Percentiles rank a stretch among this genome's conserved stretches.
phyloP scores from a whole-genome alignment of 257 asterid species.

The Gentiana straminea region DNA sequence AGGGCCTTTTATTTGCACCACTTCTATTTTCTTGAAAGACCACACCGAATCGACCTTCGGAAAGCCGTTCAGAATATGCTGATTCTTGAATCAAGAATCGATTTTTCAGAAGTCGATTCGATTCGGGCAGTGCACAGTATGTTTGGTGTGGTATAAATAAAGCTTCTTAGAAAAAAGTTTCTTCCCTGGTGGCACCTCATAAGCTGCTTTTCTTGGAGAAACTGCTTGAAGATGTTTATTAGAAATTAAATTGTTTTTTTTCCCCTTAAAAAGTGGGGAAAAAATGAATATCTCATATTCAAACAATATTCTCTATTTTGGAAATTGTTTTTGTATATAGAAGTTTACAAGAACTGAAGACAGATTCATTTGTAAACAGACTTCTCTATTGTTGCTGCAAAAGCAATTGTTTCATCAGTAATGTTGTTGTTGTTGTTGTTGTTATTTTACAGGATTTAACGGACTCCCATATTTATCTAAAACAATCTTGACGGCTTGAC shows the following conservation, averaged over 20 bases:
- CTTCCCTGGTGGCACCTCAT: not conserved
- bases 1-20: too few relatives aligned
- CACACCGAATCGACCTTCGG: too few relatives aligned
- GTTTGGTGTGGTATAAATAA: not conserved
- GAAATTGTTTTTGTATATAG: not conserved
- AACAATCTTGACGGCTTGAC: too few relatives aligned
- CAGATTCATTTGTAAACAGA: conserved; percentile 1
- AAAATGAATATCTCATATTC: not conserved
- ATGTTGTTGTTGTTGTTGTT: too few relatives aligned
- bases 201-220: not conserved
- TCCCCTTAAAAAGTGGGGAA: not conserved
- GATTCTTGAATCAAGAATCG: too few relatives aligned
- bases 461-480: too few relatives aligned
- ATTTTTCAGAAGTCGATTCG: too few relatives aligned
- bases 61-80: too few relatives aligned
- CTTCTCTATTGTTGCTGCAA: not conserved
- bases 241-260: not conserved
- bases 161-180: not conserved
- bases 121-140: too few relatives aligned
- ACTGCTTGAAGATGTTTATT: not conserved
- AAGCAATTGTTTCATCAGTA: too few relatives aligned
- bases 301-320: conserved; percentile 2
- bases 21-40: too few relatives aligned
- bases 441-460: too few relatives aligned
- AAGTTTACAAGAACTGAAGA: not conserved